phyloP scores from a whole-genome alignment of 371 early-diverging fungal species.

The Haplosporangium sp. region DNA sequence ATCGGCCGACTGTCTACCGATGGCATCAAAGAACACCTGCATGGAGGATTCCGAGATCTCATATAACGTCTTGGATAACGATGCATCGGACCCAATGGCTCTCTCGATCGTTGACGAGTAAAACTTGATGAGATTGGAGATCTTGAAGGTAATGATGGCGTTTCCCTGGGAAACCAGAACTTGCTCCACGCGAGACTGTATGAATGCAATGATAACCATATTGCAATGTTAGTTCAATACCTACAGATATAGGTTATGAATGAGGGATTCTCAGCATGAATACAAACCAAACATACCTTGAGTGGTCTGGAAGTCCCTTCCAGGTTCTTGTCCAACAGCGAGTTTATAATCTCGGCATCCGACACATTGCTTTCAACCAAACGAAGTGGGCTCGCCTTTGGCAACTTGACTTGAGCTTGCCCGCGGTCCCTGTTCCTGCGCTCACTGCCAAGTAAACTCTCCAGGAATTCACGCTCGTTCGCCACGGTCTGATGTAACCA shows the following conservation, averaged over 20 bases:
- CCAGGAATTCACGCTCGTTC: slow-evolving; percentile 88
- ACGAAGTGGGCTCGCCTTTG: slow-evolving; percentile 45
- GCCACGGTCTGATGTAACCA: slow-evolving; percentile 95
- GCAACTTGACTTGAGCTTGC: slow-evolving; percentile 26
- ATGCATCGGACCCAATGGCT: slow-evolving; percentile 68
- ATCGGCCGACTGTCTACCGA: slow-evolving; percentile 72
- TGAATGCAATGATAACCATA: neutral
- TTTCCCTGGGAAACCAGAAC: slow-evolving; percentile 77
- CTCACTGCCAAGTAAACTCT: slow-evolving; percentile 70
- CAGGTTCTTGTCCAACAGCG: slow-evolving; percentile 74
- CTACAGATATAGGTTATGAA: too few relatives aligned
- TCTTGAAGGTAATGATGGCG: slow-evolving; percentile 75
- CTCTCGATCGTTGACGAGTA: slow-evolving; percentile 75
- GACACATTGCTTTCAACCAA: slow-evolving; percentile 41
- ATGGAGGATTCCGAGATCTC: slow-evolving; percentile 76
- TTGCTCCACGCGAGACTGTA: slow-evolving; percentile 80
- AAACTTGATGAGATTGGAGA: slow-evolving; percentile 82
- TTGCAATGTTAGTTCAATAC: too few relatives aligned
- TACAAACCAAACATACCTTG: slow-evolving; percentile 61
- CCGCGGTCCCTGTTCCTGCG: slow-evolving; percentile 30
- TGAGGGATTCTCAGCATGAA: neutral
- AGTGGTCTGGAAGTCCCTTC: slow-evolving; percentile 82
- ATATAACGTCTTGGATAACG: slow-evolving; percentile 65
- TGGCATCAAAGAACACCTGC: slow-evolving; percentile 75
- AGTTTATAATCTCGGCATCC: slow-evolving; percentile 51